Base-by-base conservation (phyloP, 2,329 filamentous ascomycete species). In the Delphinella strobiligena region DNA sequence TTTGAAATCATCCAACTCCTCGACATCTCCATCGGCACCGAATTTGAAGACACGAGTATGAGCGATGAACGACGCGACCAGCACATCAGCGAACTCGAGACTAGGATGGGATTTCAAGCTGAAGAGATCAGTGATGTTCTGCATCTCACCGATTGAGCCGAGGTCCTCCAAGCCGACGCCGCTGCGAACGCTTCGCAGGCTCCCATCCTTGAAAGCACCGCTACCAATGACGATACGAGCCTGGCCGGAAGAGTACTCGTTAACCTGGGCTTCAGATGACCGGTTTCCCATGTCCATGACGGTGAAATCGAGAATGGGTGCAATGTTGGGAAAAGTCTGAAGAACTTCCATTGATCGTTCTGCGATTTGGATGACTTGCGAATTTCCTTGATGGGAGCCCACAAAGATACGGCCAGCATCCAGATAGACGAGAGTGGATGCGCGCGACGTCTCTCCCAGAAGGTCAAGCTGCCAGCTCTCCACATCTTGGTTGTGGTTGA, bases 271-370 rank as follows among this genome's bases (percentile, higher is more conserved):
- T 47, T 91, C 82, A 16, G 80, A 80, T 44, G 84, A 80, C 41
- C 85, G 72, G 50, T 86, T 88, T 1, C 88, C 89, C 71, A 96
- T 82, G 53, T 96, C 91, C 86, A 96, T 94, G 12, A 98, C 77
- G 1, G 83, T 80, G 51, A 98, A 95, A 56, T 98, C 91, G 30
- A 96, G 64, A 31, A 98, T 83, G 0, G 91, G 91, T 0, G 83
- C 87, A 50, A 96, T 85, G 54, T 94, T 98, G 3, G 75, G 66
- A 41, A 93, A 69, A 0, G 76, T 81, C 54, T 94, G 86, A 8
- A 91, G 59, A 4, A 88, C 60, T 35, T 79, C 68, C 43, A 88
- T 67, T 0, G 69, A 71, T 22, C 80, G 67, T 38, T 73, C 69
- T 33, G 65, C 59, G 39, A 87, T 72, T 36, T 67, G 69, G 35